A percentile compares a stretch with the other conserved stretches of the same genome.
Evolutionary conservation across 2,329 filamentous ascomycete genomes (phyloP).

Genomic region (Sclerotinia glacialis): DNA sequence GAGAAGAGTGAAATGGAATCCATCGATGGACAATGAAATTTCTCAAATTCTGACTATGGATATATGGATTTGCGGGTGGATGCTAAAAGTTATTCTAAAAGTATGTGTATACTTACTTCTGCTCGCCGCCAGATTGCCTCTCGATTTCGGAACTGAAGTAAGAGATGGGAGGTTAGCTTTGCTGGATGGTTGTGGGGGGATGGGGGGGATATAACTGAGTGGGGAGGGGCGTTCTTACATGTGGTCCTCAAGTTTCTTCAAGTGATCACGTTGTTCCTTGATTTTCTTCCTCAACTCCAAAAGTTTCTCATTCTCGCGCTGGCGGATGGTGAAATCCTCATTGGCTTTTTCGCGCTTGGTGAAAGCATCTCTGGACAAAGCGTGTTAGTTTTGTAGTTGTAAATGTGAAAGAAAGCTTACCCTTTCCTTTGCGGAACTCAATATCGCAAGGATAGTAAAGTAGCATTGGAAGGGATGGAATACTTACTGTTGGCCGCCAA

Average conservation of each 20-base stretch:
- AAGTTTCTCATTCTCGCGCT: slow-evolving; percentile 49
- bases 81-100: slow-evolving; percentile 2
- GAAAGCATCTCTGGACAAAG: slow-evolving; percentile 73
- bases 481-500: slow-evolving; percentile 31
- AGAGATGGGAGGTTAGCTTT: slow-evolving; percentile 24
- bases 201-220: neutral
- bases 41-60: slow-evolving; percentile 12
- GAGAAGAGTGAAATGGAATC: neutral
- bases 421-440: slow-evolving; percentile 10
- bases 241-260: slow-evolving; percentile 81
- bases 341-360: slow-evolving; percentile 81
- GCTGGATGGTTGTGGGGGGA: neutral
- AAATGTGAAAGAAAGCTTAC: neutral
- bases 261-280: slow-evolving; percentile 73
- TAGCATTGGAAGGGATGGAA: neutral
- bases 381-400: slow-evolving; percentile 26
- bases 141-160: slow-evolving; percentile 69
- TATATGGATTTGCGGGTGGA: neutral
- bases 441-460: slow-evolving; percentile 12
- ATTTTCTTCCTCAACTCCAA: slow-evolving; percentile 70
- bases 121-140: slow-evolving; percentile 54
- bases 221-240: slow-evolving; percentile 61
- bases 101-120: slow-evolving; percentile 37
- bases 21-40: neutral
- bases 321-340: slow-evolving; percentile 24